phyloP scores from a whole-genome alignment of 2,329 filamentous ascomycete species.

The Berkeleyomyces rouxiae region DNA sequence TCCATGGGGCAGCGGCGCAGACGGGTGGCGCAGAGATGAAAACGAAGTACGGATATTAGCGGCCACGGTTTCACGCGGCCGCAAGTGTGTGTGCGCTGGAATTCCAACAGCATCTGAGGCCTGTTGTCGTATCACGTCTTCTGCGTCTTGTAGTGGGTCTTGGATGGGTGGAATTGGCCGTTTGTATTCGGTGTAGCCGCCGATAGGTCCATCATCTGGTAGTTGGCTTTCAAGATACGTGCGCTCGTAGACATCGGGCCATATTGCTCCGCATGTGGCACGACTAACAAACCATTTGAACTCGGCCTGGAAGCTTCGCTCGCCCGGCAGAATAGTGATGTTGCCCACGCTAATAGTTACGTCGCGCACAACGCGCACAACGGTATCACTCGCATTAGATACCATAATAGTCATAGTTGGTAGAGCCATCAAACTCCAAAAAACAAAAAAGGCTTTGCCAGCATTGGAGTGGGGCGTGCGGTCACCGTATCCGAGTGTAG shows the following conservation, averaged over 20 bases:
- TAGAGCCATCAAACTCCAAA: constrained; percentile 74
- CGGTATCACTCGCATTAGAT: constrained; percentile 67
- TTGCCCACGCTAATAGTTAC: constrained; percentile 39
- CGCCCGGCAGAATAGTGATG: constrained; percentile 43
- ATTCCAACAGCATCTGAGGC: background rate
- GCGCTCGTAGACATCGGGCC: constrained; percentile 16
- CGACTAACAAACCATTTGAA: constrained; percentile 27
- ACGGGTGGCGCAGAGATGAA: background rate
- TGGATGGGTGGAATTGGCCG: background rate
- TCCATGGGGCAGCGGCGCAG: constrained; percentile 23
- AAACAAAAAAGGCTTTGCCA: constrained; percentile 76
- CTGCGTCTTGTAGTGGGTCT: background rate
- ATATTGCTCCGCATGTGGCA: constrained; percentile 29
- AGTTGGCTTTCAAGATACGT: background rate
- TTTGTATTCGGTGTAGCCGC: constrained; percentile 1
- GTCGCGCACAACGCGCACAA: constrained; percentile 47
- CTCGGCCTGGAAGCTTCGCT: constrained; percentile 30
- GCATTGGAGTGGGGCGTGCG: constrained; percentile 58
- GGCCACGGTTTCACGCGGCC: constrained; percentile 1
- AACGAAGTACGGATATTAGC: background rate
- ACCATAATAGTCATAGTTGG: constrained; percentile 81
- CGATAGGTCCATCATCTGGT: background rate
- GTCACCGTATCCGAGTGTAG: constrained; percentile 82
- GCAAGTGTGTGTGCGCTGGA: background rate
- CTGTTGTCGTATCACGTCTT: constrained; percentile 3